These are phyloP conservation scores for Geranomyces michiganensis DNA, from an alignment of 192 early-diverging fungal species.

Conservation along the genomic window DNA sequence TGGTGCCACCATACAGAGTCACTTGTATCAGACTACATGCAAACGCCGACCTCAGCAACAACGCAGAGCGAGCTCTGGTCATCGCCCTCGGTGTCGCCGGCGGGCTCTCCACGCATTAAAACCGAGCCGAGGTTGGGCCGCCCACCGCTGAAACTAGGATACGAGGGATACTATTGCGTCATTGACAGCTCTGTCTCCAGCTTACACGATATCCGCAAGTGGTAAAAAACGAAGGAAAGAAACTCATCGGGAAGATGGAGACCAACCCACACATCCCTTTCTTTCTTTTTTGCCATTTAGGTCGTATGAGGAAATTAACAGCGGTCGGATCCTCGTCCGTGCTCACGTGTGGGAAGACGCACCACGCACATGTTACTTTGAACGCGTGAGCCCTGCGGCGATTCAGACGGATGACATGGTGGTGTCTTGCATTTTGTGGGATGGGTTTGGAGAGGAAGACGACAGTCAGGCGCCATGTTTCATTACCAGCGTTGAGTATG, in stretches of 20 bases:
- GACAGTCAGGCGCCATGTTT: too few relatives aligned
- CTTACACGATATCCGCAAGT: neutral
- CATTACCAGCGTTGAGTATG: conserved; percentile 35
- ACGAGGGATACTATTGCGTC: neutral
- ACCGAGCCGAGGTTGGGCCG: too few relatives aligned
- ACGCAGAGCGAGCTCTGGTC: too few relatives aligned
- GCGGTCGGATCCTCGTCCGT: neutral
- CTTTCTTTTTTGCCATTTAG: neutral
- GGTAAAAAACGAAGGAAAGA: neutral
- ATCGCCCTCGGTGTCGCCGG: too few relatives aligned
- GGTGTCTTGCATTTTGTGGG: conserved; percentile 29
- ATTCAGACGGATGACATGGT: neutral
- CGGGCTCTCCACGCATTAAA: too few relatives aligned
- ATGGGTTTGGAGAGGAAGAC: neutral
- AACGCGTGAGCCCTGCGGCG: neutral
- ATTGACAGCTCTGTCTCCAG: neutral
- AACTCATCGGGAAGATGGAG: neutral
- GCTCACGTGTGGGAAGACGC: neutral
- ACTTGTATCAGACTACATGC: too few relatives aligned
- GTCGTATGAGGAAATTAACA: neutral
- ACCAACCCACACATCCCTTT: neutral
- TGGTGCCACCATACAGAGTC: too few relatives aligned
- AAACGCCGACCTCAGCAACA: too few relatives aligned
- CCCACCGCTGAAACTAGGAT: too few relatives aligned
- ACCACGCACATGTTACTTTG: neutral